These are phyloP conservation scores for Monilinia aucupariae DNA, from an alignment of 2,329 filamentous ascomycete genomes.

Conservation along the genomic window DNA sequence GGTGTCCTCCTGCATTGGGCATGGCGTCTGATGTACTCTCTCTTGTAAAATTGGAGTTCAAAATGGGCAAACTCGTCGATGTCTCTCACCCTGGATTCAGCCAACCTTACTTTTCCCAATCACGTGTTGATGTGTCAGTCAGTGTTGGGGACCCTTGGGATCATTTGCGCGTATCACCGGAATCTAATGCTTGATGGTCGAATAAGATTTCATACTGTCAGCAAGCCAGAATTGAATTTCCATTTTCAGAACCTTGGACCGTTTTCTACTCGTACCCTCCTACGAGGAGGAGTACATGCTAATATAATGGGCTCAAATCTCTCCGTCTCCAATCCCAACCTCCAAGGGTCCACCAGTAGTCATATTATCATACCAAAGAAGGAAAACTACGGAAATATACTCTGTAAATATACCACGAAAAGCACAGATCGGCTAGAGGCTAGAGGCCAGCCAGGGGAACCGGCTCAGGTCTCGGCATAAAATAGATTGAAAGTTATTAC, in stretches of 20 bases:
- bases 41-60: constrained; percentile 7
- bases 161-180: neutral
- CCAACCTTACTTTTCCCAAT: neutral
- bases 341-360: no score
- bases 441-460: neutral
- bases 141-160: neutral
- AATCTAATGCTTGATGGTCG: neutral
- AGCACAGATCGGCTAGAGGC: neutral
- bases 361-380: neutral
- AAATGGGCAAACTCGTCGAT: no score
- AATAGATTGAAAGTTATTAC: neutral
- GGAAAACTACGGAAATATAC: neutral
- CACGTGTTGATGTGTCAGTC: neutral
- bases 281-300: neutral
- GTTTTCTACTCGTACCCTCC: no score
- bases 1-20: constrained; percentile 23
- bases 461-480: neutral
- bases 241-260: neutral
- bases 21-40: constrained; percentile 21
- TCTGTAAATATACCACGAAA: neutral
- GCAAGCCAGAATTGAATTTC: neutral
- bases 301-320: no score
- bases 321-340: no score
- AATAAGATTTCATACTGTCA: neutral
- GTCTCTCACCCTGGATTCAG: neutral